Evolutionary conservation across 2,329 filamentous ascomycete genomes (phyloP).

Genomic region (Xylariomycetidae sp.): DNA sequence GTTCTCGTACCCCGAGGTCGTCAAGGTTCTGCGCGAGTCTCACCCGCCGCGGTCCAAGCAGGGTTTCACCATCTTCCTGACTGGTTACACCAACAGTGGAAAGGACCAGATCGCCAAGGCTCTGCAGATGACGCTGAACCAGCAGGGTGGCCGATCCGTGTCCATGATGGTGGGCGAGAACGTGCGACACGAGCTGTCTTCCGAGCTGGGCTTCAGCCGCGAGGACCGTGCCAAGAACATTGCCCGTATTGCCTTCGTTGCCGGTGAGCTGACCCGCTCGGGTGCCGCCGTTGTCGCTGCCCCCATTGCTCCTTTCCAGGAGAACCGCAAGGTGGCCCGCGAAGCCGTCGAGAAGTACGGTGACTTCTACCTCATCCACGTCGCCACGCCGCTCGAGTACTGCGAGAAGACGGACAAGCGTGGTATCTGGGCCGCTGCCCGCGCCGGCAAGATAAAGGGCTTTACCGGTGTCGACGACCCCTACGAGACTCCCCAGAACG

Average conservation of each 20-base stretch:
- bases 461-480: constrained; percentile 98
- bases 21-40: constrained; percentile 91
- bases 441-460: constrained; percentile 87
- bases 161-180: constrained; percentile 94
- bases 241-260: constrained; percentile 91
- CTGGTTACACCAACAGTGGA: constrained; percentile 91
- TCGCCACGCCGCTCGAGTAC: constrained; percentile 86
- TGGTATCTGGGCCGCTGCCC: constrained; percentile 79
- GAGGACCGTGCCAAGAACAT: constrained; percentile 95
- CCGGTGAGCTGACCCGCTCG: constrained; percentile 86
- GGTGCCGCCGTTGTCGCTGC: constrained; percentile 94
- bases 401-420: constrained; percentile 93
- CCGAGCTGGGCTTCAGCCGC: constrained; percentile 89
- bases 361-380: constrained; percentile 91
- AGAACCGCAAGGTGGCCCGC: constrained; percentile 67
- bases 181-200: constrained; percentile 85
- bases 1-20: constrained; percentile 99
- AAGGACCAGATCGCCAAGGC: constrained; percentile 96
- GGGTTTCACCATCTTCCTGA: constrained; percentile 98
- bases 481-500: constrained; percentile 78
- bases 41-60: constrained; percentile 87
- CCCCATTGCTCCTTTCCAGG: constrained; percentile 89
- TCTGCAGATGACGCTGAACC: constrained; percentile 93
- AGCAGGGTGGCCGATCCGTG: constrained; percentile 92
- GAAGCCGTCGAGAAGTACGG: constrained; percentile 84